phyloP scores from a whole-genome alignment of 1,284 basidiomycete species.

The Cryptococcus floricola region DNA sequence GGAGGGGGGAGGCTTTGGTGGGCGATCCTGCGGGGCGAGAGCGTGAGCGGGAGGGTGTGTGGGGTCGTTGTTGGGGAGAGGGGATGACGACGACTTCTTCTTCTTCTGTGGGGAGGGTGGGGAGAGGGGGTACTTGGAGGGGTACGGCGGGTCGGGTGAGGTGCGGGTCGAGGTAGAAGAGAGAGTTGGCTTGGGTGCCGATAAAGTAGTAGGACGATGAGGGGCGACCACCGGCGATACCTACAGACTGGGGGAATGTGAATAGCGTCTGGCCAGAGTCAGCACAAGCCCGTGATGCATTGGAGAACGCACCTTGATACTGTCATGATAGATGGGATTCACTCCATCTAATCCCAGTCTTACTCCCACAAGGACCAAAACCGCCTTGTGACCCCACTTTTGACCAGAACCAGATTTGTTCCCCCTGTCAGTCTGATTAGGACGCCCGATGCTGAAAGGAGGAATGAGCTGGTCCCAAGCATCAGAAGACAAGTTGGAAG shows the following conservation, averaged over 20 bases:
- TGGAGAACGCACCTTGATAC: conserved; percentile 70
- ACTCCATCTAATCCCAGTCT: conserved; percentile 87
- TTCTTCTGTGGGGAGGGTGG: conserved; percentile 5
- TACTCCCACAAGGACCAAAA: conserved; percentile 80
- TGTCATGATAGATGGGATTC: conserved; percentile 90
- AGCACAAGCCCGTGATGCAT: background rate
- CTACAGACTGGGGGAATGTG: conserved; percentile 89
- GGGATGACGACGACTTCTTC: conserved; percentile 15
- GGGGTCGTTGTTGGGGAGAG: no score
- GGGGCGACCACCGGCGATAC: conserved; percentile 91
- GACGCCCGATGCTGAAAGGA: background rate
- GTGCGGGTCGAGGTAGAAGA: conserved; percentile 97
- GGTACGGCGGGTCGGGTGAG: conserved; percentile 77
- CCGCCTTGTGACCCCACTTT: conserved; percentile 76
- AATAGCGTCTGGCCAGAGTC: conserved; percentile 64
- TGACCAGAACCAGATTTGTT: conserved; percentile 2
- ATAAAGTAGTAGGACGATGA: conserved; percentile 97
- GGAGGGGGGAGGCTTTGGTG: no score
- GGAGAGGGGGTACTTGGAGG: conserved; percentile 59
- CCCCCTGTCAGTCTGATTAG: background rate
- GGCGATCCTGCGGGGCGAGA: no score
- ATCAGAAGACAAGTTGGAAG: conserved; percentile 57
- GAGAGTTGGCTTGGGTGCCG: conserved; percentile 78
- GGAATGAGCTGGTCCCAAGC: conserved; percentile 20
- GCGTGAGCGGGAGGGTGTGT: no score